A percentile compares a stretch with the other conserved stretches of the same genome.
Evolutionary conservation across 2,329 filamentous ascomycete genomes (phyloP).

Genomic region (Aspergillus pseudonomiae): DNA sequence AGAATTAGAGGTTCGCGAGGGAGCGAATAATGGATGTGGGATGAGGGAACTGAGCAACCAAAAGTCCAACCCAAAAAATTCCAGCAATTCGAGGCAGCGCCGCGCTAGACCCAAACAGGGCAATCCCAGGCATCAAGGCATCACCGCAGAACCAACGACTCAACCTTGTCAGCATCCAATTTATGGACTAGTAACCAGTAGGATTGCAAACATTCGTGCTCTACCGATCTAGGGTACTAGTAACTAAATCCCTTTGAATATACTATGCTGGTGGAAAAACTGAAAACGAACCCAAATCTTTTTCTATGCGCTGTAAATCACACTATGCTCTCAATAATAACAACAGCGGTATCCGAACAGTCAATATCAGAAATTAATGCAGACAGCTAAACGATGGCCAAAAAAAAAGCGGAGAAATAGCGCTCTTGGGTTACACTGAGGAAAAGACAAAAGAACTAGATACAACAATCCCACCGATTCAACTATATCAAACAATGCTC

Average conservation of each 20-base stretch:
- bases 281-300: background rate
- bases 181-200: background rate
- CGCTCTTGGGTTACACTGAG: constrained; percentile 1
- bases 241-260: background rate
- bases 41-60: constrained; percentile 13
- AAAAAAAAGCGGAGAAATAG: background rate
- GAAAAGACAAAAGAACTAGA: constrained; percentile 5
- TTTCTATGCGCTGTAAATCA: constrained; percentile 1
- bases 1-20: constrained; percentile 1
- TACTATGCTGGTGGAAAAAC: background rate
- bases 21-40: constrained; percentile 10
- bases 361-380: constrained; percentile 13
- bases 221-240: background rate
- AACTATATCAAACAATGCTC: background rate
- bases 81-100: constrained; percentile 15
- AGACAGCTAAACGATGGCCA: constrained; percentile 1
- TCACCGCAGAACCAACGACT: background rate
- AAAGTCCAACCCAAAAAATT: constrained; percentile 15
- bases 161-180: background rate
- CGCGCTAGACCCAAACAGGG: constrained; percentile 24
- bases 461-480: background rate
- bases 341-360: constrained; percentile 31
- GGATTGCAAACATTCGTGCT: background rate
- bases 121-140: constrained; percentile 16
- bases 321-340: constrained; percentile 20